These are phyloP conservation scores for Acacia acuminata DNA, from an alignment of 306 rosid genomes.

Conservation along the genomic window DNA sequence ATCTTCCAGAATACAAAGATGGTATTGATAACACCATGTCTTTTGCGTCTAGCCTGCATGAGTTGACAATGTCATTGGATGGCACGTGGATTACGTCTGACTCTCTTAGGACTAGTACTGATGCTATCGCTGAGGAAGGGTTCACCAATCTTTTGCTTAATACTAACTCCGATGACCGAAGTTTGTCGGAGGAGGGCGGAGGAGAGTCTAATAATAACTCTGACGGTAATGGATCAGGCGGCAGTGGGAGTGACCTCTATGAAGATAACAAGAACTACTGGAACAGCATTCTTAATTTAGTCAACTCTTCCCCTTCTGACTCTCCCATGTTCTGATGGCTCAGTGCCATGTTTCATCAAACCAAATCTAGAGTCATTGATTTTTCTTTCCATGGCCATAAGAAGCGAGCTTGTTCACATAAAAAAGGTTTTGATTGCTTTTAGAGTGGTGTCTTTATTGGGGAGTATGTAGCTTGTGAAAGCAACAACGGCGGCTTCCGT, in stretches of 20 bases:
- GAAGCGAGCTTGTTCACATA: constrained; percentile 8
- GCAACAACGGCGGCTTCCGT: constrained; percentile 31
- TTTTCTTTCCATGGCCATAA: constrained; percentile 20
- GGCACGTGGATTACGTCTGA: constrained; percentile 49
- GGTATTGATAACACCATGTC: constrained; percentile 47
- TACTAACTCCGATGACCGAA: constrained; percentile 57
- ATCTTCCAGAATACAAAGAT: constrained; percentile 42
- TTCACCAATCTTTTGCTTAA: constrained; percentile 87
- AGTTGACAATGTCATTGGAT: constrained; percentile 62
- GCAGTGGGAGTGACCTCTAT: constrained; percentile 49
- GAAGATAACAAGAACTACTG: constrained; percentile 94
- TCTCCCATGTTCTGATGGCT: constrained; percentile 75
- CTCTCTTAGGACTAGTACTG: constrained; percentile 36
- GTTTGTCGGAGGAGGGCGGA: constrained; percentile 65
- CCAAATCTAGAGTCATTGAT: constrained; percentile 10
- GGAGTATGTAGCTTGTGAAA: constrained; percentile 31
- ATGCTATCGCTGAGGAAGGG: constrained; percentile 70
- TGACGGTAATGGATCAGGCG: constrained; percentile 38
- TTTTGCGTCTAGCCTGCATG: constrained; percentile 54
- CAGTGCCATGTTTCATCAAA: constrained; percentile 22
- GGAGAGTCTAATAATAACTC: constrained; percentile 55
- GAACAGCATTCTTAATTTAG: constrained; percentile 92
- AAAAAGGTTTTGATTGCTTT: constrained; percentile 35
- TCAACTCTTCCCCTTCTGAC: constrained; percentile 82
- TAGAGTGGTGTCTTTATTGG: constrained; percentile 26